These are phyloP conservation scores for Knoxia roxburghii DNA, from an alignment of 257 asterid species.

Conservation along the genomic window DNA sequence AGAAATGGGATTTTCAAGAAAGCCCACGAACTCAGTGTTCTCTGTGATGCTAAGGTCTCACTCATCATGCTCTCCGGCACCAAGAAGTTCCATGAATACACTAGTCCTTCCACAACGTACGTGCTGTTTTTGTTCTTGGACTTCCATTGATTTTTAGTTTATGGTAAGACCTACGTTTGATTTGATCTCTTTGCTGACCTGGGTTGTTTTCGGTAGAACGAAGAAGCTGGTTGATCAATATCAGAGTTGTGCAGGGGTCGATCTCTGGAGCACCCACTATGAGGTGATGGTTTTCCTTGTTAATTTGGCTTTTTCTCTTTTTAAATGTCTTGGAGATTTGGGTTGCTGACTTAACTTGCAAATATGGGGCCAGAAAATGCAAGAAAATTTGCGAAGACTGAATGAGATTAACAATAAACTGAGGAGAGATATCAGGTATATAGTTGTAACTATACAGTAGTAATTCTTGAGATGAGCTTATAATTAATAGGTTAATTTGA, in stretches of 20 bases:
- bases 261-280: constrained; percentile 55
- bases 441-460: no score
- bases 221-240: constrained; percentile 46
- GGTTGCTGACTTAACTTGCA: background rate
- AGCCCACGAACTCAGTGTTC: constrained; percentile 49
- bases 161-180: no score
- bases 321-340: background rate
- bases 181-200: background rate
- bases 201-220: constrained; percentile 22
- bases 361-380: constrained; percentile 47
- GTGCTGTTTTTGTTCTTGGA: background rate
- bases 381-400: constrained; percentile 39
- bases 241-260: constrained; percentile 41
- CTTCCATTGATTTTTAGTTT: no score
- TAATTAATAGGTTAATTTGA: no score
- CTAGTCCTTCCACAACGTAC: constrained; percentile 47
- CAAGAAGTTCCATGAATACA: constrained; percentile 40
- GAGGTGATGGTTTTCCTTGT: constrained; percentile 28
- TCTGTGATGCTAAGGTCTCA: constrained; percentile 58
- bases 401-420: constrained; percentile 33
- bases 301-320: background rate
- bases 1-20: constrained; percentile 55
- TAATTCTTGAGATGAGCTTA: no score
- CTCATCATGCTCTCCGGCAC: constrained; percentile 45
- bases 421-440: constrained; percentile 42